Conservation (phyloP, 1,284 basidiomycete species). For the Vanrija sp. region DNA sequence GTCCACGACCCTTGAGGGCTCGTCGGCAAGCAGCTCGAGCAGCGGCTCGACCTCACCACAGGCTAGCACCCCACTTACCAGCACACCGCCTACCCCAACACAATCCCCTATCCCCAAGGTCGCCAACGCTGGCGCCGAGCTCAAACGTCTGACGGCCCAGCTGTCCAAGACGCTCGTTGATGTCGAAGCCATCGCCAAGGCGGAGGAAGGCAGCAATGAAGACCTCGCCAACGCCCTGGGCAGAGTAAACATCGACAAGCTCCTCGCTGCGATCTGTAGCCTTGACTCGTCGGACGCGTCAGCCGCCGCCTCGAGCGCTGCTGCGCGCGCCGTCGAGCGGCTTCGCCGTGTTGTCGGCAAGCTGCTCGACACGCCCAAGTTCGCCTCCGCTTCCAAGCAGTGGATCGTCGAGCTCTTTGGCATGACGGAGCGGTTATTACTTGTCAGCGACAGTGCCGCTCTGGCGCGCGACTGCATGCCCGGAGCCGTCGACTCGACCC, state of each 20-base stretch:
- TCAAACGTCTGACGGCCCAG: not conserved
- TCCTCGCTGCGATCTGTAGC: constrained; percentile 1
- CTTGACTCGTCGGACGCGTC: constrained; percentile 1
- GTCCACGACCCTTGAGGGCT: not conserved
- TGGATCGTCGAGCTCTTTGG: constrained; percentile 13
- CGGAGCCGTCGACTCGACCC: constrained; percentile 8
- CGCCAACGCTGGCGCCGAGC: not conserved
- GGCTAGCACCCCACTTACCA: not conserved
- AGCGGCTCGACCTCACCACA: not conserved
- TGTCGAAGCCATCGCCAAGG: not conserved
- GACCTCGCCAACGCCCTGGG: not conserved
- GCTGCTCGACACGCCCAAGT: constrained; percentile 2
- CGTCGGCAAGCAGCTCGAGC: not conserved
- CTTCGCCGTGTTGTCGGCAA: constrained; percentile 22
- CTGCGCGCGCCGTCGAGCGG: constrained; percentile 19
- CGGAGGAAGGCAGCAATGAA: not conserved
- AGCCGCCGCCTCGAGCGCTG: not conserved
- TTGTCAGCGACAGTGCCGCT: not conserved
- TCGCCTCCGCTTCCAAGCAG: not conserved
- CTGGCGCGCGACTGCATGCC: constrained; percentile 1
- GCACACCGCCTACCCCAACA: not conserved
- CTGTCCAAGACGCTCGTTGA: constrained; percentile 5
- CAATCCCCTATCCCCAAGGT: not conserved
- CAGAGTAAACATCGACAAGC: not conserved
- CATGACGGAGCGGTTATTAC: no score